Conservation (phyloP, 2,329 filamentous ascomycete genomes). For the Ceratocystis smalleyi region DNA sequence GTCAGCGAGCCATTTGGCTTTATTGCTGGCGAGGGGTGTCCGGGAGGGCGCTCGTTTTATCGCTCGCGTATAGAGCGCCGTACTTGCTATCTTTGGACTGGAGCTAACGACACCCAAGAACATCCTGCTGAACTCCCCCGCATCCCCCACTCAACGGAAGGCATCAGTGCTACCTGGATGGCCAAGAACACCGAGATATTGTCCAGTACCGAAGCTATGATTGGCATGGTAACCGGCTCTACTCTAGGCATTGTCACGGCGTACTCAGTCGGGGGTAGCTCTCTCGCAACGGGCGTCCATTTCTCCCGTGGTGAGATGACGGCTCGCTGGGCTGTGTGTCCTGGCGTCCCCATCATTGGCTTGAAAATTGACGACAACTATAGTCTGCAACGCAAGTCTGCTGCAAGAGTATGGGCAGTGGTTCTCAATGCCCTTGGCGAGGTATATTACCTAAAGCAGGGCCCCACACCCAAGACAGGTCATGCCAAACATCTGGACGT, state of each 20-base stretch:
- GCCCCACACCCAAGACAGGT: slow-evolving; percentile 41
- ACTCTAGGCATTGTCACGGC: slow-evolving; percentile 69
- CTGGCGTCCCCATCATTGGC: slow-evolving; percentile 78
- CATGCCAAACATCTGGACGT: slow-evolving; percentile 38
- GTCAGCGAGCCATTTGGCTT: slow-evolving; percentile 74
- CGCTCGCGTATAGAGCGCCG: slow-evolving; percentile 26
- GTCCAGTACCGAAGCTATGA: slow-evolving; percentile 54
- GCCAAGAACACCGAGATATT: slow-evolving; percentile 65
- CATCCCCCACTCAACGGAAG: slow-evolving; percentile 52
- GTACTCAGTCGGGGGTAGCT: slow-evolving; percentile 54
- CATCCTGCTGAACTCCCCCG: slow-evolving; percentile 33
- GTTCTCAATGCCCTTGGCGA: slow-evolving; percentile 90
- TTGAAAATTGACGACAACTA: slow-evolving; percentile 75
- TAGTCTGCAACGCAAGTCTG: slow-evolving; percentile 50
- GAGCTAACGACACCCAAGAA: not conserved
- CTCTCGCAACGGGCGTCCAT: slow-evolving; percentile 32
- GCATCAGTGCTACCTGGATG: slow-evolving; percentile 72
- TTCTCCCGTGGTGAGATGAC: slow-evolving; percentile 63
- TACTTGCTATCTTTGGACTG: slow-evolving; percentile 3
- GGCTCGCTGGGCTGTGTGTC: slow-evolving; percentile 77
- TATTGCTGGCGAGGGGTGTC: slow-evolving; percentile 72
- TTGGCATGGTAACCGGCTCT: slow-evolving; percentile 72
- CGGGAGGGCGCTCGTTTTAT: slow-evolving; percentile 67
- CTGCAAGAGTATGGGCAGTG: slow-evolving; percentile 72
- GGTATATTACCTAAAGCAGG: slow-evolving; percentile 65